Evolutionary conservation across 495 filamentous ascomycete species (phyloP).

Genomic region (Penicillium antarcticum): DNA sequence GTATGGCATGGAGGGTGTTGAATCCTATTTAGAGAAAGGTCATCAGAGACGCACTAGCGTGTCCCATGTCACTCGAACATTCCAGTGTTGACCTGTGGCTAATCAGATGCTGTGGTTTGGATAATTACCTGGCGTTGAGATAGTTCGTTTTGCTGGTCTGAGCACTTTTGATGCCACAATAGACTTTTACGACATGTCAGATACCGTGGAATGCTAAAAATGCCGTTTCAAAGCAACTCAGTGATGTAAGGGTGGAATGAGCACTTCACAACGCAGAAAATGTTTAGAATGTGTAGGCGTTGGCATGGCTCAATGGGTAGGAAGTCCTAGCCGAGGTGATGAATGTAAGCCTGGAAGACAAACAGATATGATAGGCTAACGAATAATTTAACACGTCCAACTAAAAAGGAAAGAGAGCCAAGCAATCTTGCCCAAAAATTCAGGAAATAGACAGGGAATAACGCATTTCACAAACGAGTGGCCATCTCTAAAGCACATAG

Average conservation of each 20-base stretch:
- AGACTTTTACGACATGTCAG: too few species aligned
- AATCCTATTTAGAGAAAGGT: too few species aligned
- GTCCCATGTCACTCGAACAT: background rate
- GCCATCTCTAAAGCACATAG: background rate
- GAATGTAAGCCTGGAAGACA: background rate
- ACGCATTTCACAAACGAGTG: constrained; percentile 1
- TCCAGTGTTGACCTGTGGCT: background rate
- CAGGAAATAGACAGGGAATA: background rate
- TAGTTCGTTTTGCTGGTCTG: background rate
- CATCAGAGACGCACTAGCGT: background rate
- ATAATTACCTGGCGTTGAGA: background rate
- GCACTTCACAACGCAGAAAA: background rate
- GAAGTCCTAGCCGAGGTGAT: background rate
- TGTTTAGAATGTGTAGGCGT: background rate
- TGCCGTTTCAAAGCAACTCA: background rate
- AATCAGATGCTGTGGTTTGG: background rate
- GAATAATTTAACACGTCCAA: too few species aligned
- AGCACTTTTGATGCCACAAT: background rate
- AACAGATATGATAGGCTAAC: background rate
- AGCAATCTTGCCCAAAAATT: background rate
- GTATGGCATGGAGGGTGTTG: too few species aligned
- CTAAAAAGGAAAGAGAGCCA: background rate
- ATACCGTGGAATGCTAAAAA: background rate
- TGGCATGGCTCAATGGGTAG: background rate
- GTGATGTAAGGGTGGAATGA: background rate